These are phyloP conservation scores for Xerocomus nothofagi DNA, from an alignment of 1,284 basidiomycete genomes.

Conservation along the genomic window DNA sequence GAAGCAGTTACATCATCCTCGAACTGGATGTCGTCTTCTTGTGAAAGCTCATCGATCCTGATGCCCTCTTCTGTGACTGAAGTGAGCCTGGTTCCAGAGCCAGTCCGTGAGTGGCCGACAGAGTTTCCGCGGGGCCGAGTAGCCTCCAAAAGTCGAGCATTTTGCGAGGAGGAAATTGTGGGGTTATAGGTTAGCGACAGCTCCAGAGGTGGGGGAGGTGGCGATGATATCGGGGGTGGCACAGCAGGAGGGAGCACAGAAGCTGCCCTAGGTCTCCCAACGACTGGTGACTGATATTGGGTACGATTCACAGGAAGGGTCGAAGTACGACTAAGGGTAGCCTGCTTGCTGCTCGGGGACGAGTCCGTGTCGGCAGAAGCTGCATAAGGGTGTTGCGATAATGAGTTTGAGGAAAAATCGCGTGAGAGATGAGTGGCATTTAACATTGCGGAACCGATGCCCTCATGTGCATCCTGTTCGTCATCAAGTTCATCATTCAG, in stretches of 20 bases:
- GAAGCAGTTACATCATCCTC: conserved; percentile 35
- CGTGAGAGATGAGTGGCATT: conserved; percentile 43
- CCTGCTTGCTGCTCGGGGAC: conserved; percentile 17
- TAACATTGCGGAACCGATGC: conserved; percentile 49
- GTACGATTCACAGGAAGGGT: conserved; percentile 31
- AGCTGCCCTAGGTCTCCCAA: conserved; percentile 49
- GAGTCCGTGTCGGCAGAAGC: conserved; percentile 36
- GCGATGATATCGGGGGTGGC: conserved; percentile 61
- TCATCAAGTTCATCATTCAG: conserved; percentile 32
- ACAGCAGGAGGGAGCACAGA: conserved; percentile 64
- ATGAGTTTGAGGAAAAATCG: conserved; percentile 30
- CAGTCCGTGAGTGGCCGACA: conserved; percentile 51
- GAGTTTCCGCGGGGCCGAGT: conserved; percentile 49
- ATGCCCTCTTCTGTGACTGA: conserved; percentile 63
- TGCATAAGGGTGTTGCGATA: conserved; percentile 44
- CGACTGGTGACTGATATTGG: conserved; percentile 29
- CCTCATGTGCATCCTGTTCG: conserved; percentile 45
- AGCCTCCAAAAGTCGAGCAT: conserved; percentile 38
- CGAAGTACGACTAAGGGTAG: conserved; percentile 30
- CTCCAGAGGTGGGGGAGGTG: conserved; percentile 60
- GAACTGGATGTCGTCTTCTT: conserved; percentile 24
- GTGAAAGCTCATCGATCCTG: conserved; percentile 35
- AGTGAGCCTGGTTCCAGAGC: conserved; percentile 56
- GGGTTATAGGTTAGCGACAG: conserved; percentile 31
- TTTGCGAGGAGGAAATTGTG: conserved; percentile 30